Evolutionary conservation across 1,284 basidiomycete genomes (phyloP), one percentile per base, ranked within the genome.

Genomic region (Cryptococcus sp.): DNA sequence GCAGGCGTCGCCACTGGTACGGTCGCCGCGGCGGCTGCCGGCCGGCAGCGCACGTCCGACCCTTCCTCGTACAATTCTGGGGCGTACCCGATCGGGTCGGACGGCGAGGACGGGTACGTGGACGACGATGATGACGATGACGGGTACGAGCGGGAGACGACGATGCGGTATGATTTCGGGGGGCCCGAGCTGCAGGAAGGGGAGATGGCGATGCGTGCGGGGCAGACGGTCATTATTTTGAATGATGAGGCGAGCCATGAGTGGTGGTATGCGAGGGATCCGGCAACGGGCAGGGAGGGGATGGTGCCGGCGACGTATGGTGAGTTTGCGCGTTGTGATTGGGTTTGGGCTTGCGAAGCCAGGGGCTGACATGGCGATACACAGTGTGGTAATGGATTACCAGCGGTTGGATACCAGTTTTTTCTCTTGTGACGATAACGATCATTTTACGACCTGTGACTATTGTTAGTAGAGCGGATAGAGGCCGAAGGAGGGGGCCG

Each of bases 231-330:
- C 38, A 54, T 74, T 7, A 64, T 74, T 11, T 55, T 71, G 38
- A 71, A 74, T 61, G 69, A 73, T 62, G 66, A 70, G 48, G 70
- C 73, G 58, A 66, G 64, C 50, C 63, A 55, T 61, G 91, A 91
- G 52, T 94, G 91, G 91, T 94, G 91, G 91, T 93, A 89, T 69
- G 89, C 87, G 54, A 83, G 89, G 46, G 88, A 93, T 71, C 79
- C 84, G 21, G 82, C 82, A 52, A 86, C 86, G 50, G 88, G 89
- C 16, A 82, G 80, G 51, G 89, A 93, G 78, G 91, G 91, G 33
- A 88, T 93, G 23, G 88, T 94, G 51, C 91, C 91, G 6, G 88
- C 89, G 50, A 86, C 90, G 58, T 94, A 92, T 67, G 72, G 72
- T 71, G 56, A 68, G 71, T 71, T 33, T 33, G 28, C 28, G 28